These are phyloP conservation scores for Climacium dendroides DNA, from an alignment of 225 moss, liverwort and hornwort genomes.

Conservation along the genomic window DNA sequence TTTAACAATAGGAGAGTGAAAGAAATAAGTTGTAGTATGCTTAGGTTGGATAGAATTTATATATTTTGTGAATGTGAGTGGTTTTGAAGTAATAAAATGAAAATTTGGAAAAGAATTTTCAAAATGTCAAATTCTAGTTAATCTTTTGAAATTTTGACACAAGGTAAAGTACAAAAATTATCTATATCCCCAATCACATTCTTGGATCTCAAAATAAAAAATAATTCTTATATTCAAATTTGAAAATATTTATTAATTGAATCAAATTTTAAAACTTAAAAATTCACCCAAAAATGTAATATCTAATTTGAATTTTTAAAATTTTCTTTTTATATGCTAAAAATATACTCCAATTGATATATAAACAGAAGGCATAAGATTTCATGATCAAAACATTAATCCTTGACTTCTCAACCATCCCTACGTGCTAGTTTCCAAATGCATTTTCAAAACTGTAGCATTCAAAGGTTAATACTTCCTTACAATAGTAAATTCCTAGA, in stretches of 20 bases:
- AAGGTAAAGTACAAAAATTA: background rate
- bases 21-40: background rate
- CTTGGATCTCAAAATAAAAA: fast-evolving
- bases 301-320: background rate
- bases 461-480: background rate
- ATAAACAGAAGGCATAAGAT: background rate
- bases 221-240: background rate
- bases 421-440: fast-evolving
- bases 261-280: background rate
- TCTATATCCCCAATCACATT: fast-evolving
- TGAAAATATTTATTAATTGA: background rate
- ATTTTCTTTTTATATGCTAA: too few relatives aligned
- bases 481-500: background rate
- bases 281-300: background rate
- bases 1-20: background rate
- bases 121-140: background rate
- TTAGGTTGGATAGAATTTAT: background rate
- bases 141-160: background rate
- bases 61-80: background rate
- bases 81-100: background rate
- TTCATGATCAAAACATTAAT: background rate
- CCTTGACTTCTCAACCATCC: background rate
- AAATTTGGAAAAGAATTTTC: background rate
- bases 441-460: background rate
- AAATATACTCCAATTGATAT: background rate